Evolutionary conservation across 352 stramenopile species (phyloP).

Genomic region (Bremia lactucae): DNA sequence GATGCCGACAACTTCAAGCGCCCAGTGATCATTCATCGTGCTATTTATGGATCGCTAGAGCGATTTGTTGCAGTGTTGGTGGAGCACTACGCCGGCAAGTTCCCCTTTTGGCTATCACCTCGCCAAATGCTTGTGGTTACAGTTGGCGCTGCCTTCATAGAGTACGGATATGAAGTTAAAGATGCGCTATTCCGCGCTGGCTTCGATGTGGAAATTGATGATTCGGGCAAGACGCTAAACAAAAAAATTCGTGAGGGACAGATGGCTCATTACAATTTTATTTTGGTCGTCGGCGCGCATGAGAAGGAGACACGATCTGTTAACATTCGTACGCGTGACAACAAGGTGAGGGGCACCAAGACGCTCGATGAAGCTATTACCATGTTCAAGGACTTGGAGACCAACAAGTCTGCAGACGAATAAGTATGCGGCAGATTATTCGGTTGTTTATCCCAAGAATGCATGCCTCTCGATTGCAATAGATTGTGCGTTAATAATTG

Average conservation of each 20-base stretch:
- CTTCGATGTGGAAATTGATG: constrained; percentile 95
- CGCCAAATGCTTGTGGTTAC: constrained; percentile 92
- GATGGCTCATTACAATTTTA: constrained; percentile 97
- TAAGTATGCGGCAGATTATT: constrained; percentile 18
- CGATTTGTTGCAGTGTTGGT: constrained; percentile 96
- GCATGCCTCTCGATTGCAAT: too few relatives aligned
- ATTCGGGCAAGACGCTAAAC: constrained; percentile 92
- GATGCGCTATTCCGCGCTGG: constrained; percentile 87
- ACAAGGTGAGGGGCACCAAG: constrained; percentile 90
- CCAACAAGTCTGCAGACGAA: constrained; percentile 55
- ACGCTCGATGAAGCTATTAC: constrained; percentile 91
- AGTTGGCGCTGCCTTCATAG: constrained; percentile 88
- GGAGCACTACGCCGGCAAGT: constrained; percentile 98
- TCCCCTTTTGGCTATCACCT: constrained; percentile 97
- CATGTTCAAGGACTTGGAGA: constrained; percentile 84
- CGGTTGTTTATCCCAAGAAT: neutral
- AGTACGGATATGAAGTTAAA: constrained; percentile 91
- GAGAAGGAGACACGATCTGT: constrained; percentile 87
- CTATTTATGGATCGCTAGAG: constrained; percentile 96
- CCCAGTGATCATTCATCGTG: constrained; percentile 95
- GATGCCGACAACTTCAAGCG: constrained; percentile 80
- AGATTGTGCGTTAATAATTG: too few relatives aligned
- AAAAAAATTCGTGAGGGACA: constrained; percentile 98
- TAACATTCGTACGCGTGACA: constrained; percentile 91
- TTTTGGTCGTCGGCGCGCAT: constrained; percentile 91